A percentile compares a stretch with the other conserved stretches of the same genome.
Evolutionary conservation across 2,329 filamentous ascomycete genomes (phyloP).

Genomic region (Hymenoscyphus salicellus): DNA sequence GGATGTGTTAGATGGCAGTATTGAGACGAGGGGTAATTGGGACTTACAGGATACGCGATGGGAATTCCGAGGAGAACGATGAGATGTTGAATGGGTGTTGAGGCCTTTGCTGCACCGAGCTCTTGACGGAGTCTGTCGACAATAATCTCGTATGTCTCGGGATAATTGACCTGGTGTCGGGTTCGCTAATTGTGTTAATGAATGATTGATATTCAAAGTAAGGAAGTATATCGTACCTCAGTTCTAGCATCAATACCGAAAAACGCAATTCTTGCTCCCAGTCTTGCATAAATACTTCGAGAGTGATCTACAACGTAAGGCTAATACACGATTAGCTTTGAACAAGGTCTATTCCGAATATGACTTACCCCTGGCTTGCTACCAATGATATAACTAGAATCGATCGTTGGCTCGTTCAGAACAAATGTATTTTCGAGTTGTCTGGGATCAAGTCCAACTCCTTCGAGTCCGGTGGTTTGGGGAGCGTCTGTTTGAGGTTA

Average conservation of each 20-base stretch:
- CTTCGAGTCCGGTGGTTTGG: conserved; percentile 60
- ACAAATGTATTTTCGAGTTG: conserved; percentile 77
- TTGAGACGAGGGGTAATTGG: conserved; percentile 40
- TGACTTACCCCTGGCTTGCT: conserved; percentile 50
- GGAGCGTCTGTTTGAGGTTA: conserved; percentile 38
- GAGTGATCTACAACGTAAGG: conserved; percentile 90
- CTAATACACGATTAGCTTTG: conserved; percentile 20
- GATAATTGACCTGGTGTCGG: conserved; percentile 90
- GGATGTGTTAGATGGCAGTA: conserved; percentile 14
- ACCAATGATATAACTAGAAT: conserved; percentile 66
- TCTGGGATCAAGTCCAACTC: conserved; percentile 58
- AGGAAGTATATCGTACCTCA: conserved; percentile 54
- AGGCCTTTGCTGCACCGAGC: conserved; percentile 72
- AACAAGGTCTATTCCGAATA: neutral
- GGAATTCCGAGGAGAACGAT: conserved; percentile 85
- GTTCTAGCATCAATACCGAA: conserved; percentile 90
- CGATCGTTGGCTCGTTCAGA: conserved; percentile 53
- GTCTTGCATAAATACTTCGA: conserved; percentile 78
- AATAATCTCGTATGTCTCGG: conserved; percentile 81
- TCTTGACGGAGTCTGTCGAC: conserved; percentile 86
- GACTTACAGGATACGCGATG: conserved; percentile 72
- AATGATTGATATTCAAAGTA: too few species aligned
- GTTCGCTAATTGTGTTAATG: conserved; percentile 54
- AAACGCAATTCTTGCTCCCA: conserved; percentile 81
- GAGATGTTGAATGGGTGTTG: conserved; percentile 80